Evolutionary conservation across 2,329 filamentous ascomycete species (phyloP).

Genomic region (Monosporascus sp.): DNA sequence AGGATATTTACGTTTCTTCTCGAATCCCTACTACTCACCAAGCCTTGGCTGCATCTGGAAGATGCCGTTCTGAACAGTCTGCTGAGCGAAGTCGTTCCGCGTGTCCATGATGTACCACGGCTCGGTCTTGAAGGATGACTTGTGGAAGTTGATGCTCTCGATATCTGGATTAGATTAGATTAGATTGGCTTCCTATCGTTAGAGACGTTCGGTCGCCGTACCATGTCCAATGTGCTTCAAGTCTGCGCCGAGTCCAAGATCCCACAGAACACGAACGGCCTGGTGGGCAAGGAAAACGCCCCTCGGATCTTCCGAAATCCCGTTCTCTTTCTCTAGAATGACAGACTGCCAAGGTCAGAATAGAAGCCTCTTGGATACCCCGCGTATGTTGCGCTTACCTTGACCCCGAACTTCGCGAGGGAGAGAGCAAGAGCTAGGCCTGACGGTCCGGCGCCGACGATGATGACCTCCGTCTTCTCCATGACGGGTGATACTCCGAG

Average conservation of each 20-base stretch:
- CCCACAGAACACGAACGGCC: constrained; percentile 18
- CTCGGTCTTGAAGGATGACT: constrained; percentile 9
- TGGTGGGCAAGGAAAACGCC: constrained; percentile 18
- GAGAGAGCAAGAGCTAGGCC: constrained; percentile 16
- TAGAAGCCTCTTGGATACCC: not conserved
- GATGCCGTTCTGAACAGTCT: constrained; percentile 14
- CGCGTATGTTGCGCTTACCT: constrained; percentile 7
- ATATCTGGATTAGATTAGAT: constrained; percentile 3
- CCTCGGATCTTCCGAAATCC: constrained; percentile 18
- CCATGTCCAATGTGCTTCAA: constrained; percentile 17
- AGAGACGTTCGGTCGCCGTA: constrained; percentile 2
- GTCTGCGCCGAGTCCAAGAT: constrained; percentile 14
- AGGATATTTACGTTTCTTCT: not conserved
- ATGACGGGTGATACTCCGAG: constrained; percentile 3
- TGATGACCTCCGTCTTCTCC: constrained; percentile 19
- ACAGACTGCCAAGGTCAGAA: constrained; percentile 11
- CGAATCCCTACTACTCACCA: constrained; percentile 4
- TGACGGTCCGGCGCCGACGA: constrained; percentile 19
- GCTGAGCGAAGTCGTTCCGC: constrained; percentile 7
- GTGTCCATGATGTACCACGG: constrained; percentile 12
- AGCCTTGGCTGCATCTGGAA: constrained; percentile 18
- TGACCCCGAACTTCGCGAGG: constrained; percentile 16
- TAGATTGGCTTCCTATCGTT: not conserved
- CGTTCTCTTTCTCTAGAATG: constrained; percentile 16
- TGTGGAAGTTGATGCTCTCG: constrained; percentile 14